phyloP scores from a whole-genome alignment of 1,139 yeast species.

The Keqinozyma sinolaborantium region DNA sequence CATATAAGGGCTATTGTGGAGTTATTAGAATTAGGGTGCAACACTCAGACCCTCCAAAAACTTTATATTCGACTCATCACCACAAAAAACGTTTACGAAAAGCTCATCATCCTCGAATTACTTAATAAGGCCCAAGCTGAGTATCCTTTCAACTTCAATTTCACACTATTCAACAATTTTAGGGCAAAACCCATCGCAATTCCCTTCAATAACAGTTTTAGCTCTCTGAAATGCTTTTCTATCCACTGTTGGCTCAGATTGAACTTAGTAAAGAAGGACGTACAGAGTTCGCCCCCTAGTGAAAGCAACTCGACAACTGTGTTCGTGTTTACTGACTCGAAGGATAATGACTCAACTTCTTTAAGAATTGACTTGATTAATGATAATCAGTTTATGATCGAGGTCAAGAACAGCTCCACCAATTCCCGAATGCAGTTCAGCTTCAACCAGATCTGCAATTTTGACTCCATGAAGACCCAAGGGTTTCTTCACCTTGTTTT shows the following conservation, averaged over 20 bases:
- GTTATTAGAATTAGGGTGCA: slow-evolving; percentile 37
- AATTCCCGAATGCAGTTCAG: slow-evolving; percentile 27
- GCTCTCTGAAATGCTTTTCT: slow-evolving; percentile 18
- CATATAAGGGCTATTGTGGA: slow-evolving; percentile 20
- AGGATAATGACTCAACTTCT: slow-evolving; percentile 12
- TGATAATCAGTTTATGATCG: slow-evolving; percentile 30
- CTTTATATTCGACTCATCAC: slow-evolving; percentile 17
- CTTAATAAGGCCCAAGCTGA: slow-evolving; percentile 19
- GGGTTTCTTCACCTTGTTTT: slow-evolving; percentile 32
- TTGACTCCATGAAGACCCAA: slow-evolving; percentile 13
- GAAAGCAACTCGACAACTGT: slow-evolving; percentile 13
- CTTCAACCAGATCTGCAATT: slow-evolving; percentile 30
- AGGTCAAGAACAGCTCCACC: slow-evolving; percentile 20
- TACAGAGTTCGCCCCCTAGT: neutral
- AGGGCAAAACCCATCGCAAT: slow-evolving; percentile 15
- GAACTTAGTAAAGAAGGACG: slow-evolving; percentile 3
- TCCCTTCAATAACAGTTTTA: slow-evolving; percentile 19
- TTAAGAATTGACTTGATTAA: slow-evolving; percentile 28
- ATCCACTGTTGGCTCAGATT: slow-evolving; percentile 38
- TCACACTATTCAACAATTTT: slow-evolving; percentile 24
- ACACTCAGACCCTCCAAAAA: slow-evolving; percentile 16
- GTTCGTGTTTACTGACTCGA: slow-evolving; percentile 26
- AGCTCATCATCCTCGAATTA: slow-evolving; percentile 20
- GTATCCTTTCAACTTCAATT: slow-evolving; percentile 27
- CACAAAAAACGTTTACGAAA: slow-evolving; percentile 8